phyloP scores from a whole-genome alignment of 73 alveolate genomes.

The Tetrahymena elliotti region DNA sequence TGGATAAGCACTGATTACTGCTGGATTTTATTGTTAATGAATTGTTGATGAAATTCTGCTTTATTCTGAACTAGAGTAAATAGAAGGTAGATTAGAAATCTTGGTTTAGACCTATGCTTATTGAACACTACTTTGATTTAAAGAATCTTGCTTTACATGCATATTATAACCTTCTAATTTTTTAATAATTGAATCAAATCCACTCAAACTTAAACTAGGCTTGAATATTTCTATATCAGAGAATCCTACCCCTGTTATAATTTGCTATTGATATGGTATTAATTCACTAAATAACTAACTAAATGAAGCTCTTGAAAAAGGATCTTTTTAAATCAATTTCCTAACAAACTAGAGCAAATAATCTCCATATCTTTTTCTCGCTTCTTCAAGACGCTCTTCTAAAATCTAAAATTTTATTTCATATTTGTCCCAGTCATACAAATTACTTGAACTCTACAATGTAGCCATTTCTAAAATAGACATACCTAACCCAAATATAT shows the following conservation, averaged over 20 bases:
- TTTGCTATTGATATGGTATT: not conserved
- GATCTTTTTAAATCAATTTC: not conserved
- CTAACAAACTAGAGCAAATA: not conserved
- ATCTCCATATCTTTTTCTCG: not conserved
- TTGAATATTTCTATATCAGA: not conserved
- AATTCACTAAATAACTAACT: not conserved
- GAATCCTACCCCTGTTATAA: not conserved
- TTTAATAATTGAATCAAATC: not conserved
- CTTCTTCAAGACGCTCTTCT: not conserved
- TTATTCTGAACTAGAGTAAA: not conserved
- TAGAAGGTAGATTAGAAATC: not conserved
- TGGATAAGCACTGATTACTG: not conserved
- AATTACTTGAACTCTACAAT: not conserved
- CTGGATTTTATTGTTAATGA: not conserved
- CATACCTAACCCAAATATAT: not conserved
- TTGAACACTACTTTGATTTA: not conserved
- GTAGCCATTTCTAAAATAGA: not conserved
- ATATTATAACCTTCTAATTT: not conserved
- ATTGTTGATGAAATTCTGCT: not conserved
- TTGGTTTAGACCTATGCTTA: not conserved
- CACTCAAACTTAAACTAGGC: not conserved
- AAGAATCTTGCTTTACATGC: not conserved
- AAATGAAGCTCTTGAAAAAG: not conserved
- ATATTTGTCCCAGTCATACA: not conserved
- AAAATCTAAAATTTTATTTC: not conserved